phyloP scores from a whole-genome alignment of 2,329 filamentous ascomycete species.

The Lachnellula hyalina region DNA sequence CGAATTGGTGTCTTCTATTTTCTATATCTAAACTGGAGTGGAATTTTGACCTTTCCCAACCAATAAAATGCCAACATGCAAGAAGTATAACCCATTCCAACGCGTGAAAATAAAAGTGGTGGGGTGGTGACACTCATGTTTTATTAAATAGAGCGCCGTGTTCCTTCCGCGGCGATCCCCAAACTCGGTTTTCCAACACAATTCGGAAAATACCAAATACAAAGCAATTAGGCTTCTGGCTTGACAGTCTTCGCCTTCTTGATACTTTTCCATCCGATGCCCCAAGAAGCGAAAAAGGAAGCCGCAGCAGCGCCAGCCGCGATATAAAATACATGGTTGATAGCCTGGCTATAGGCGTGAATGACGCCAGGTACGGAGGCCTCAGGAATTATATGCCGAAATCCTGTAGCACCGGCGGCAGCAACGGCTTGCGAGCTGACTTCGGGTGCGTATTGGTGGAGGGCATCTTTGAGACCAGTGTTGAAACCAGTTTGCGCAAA shows the following conservation, averaged over 20 bases:
- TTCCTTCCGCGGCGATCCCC: no score
- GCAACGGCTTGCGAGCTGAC: slow-evolving; percentile 33
- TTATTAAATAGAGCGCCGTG: no score
- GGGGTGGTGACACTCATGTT: no score
- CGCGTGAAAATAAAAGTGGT: no score
- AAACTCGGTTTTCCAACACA: no score
- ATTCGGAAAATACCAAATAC: background rate
- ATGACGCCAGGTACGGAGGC: slow-evolving; percentile 34
- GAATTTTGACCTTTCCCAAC: no score
- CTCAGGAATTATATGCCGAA: slow-evolving; percentile 31
- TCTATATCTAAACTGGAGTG: no score
- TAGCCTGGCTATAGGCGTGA: slow-evolving; percentile 35
- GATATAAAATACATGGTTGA: slow-evolving; percentile 23
- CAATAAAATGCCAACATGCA: no score
- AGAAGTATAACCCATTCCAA: no score
- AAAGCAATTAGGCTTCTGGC: background rate
- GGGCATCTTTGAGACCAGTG: slow-evolving; percentile 19
- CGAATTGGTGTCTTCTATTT: no score
- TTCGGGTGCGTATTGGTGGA: slow-evolving; percentile 31
- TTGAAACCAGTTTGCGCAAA: slow-evolving; percentile 30
- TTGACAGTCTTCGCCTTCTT: slow-evolving; percentile 29
- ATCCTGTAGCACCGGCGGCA: slow-evolving; percentile 37
- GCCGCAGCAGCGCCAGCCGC: slow-evolving; percentile 9
- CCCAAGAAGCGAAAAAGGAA: slow-evolving; percentile 26
- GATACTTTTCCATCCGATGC: slow-evolving; percentile 43